Evolutionary conservation across 164 flowering plant species (phyloP), one percentile per base, ranked within the genome.

Genomic region (Stephania cephalantha): DNA sequence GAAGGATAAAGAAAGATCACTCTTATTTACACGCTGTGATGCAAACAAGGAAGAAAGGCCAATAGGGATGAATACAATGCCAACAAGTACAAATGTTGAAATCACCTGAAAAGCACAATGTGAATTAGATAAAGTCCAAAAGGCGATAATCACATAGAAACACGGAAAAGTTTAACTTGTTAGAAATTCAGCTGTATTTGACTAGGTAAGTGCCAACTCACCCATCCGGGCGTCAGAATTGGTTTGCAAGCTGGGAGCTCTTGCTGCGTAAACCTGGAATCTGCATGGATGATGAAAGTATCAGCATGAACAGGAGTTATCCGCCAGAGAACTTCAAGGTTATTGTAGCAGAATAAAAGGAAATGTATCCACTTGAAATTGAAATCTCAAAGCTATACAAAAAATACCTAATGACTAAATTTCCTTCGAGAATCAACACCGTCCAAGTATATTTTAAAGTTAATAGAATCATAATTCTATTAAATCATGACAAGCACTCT

Each of bases 161-260:
- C 2, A 35, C 9, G 5, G 25, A 7, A 9, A 69, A 70, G 5
- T 17, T 18, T 31, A 74, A 30, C 77, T 74, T 30, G 44, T 13
- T 8, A 46, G 67, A 70, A 10, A 1, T 71, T 71, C 12, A 13
- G 44, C 48, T 8, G 53, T 77, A 55, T 61, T 61, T 61, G 22
- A 69, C 50, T 7, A 46, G 30, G 42, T 48, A 30, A 46, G 46
- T 11, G 25, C 12, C 68, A 73, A 25, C 75, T 68, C 85, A 94
- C 98, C 97, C 89, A 87, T 86, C 88, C 88, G 11, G 97, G 97
- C 46, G 98, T 92, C 61, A 94, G 79, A 81, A 94, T 91, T 30
- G 97, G 97, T 72, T 94, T 92, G 86, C 94, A 94, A 64, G 97
- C 98, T 18, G 96, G 94, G 82, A 94, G 97, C 77, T 92, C 97